Evolutionary conservation across 2,329 filamentous ascomycete genomes (phyloP).

Genomic region (Chaetomiaceae sp.): DNA sequence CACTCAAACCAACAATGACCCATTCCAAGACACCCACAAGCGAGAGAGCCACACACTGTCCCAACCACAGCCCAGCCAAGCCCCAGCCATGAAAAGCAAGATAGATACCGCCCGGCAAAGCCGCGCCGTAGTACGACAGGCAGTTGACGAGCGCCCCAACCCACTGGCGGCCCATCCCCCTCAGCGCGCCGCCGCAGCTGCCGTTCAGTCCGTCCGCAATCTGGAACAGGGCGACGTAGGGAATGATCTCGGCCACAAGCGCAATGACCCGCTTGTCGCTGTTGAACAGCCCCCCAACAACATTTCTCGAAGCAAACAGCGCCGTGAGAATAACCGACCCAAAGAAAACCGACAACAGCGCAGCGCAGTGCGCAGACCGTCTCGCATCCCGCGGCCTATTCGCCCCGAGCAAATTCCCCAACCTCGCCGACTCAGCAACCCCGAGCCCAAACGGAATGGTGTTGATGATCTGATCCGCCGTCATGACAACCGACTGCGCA

Average conservation of each 20-base stretch:
- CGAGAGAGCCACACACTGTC: constrained; percentile 76
- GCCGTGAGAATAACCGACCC: constrained; percentile 63
- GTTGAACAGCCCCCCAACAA: constrained; percentile 78
- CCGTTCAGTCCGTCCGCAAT: constrained; percentile 86
- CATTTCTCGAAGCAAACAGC: constrained; percentile 65
- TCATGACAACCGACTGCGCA: constrained; percentile 87
- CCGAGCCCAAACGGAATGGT: constrained; percentile 85
- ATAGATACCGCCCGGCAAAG: constrained; percentile 75
- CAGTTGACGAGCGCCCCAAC: constrained; percentile 79
- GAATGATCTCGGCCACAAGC: constrained; percentile 74
- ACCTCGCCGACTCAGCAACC: constrained; percentile 70
- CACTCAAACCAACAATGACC: constrained; percentile 70
- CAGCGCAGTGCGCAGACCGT: constrained; percentile 70
- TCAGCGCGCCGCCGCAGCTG: constrained; percentile 72
- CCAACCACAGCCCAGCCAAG: constrained; percentile 73
- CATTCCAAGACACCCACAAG: constrained; percentile 75
- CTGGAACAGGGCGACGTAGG: constrained; percentile 84
- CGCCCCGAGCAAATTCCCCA: constrained; percentile 76
- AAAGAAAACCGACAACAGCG: constrained; percentile 65
- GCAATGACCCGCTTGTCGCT: constrained; percentile 66
- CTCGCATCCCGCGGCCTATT: constrained; percentile 61
- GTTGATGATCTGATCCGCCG: constrained; percentile 76
- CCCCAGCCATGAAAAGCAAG: constrained; percentile 86
- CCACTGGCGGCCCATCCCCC: constrained; percentile 84
- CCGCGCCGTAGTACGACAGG: constrained; percentile 77